A percentile compares a stretch with the other conserved stretches of the same genome.
phyloP scores from a whole-genome alignment of 2,329 filamentous ascomycete genomes.

The Arthroderma sp. region DNA sequence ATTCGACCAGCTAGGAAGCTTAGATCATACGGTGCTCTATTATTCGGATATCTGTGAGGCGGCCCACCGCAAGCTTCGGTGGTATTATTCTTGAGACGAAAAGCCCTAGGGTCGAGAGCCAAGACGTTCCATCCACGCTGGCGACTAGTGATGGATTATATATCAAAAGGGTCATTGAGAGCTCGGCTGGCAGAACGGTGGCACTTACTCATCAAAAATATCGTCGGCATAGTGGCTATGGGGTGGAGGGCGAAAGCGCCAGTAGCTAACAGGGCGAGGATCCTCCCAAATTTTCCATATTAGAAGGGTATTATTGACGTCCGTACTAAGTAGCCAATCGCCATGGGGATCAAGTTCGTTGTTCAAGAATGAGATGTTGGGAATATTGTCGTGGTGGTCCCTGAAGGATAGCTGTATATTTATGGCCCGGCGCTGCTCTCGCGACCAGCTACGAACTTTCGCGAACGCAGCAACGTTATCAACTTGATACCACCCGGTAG shows the following conservation, averaged over 20 bases:
- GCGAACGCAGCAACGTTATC: slow-evolving; percentile 13
- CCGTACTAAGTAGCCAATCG: slow-evolving; percentile 44
- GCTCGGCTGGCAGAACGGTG: neutral
- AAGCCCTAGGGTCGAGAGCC: slow-evolving; percentile 32
- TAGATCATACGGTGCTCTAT: slow-evolving; percentile 12
- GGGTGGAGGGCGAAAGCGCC: slow-evolving; percentile 6
- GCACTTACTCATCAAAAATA: slow-evolving; percentile 5
- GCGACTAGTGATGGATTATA: neutral
- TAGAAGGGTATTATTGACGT: slow-evolving; percentile 39
- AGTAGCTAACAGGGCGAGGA: slow-evolving; percentile 14
- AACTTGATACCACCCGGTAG: slow-evolving; percentile 23
- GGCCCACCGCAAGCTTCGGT: slow-evolving; percentile 30
- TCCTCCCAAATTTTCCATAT: slow-evolving; percentile 38
- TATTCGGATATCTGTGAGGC: slow-evolving; percentile 12
- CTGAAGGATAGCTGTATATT: slow-evolving; percentile 31
- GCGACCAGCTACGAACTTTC: slow-evolving; percentile 18
- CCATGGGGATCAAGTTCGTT: slow-evolving; percentile 42
- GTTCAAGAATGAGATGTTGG: slow-evolving; percentile 46
- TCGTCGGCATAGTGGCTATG: neutral
- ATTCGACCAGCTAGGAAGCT: slow-evolving; percentile 17
- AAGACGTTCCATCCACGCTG: slow-evolving; percentile 34
- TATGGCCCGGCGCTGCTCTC: slow-evolving; percentile 22
- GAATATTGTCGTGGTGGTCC: slow-evolving; percentile 41
- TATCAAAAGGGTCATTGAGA: slow-evolving; percentile 12
- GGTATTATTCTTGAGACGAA: slow-evolving; percentile 22